Base-by-base conservation (phyloP, 805 yeast genomes). In the Saturnispora sekii region DNA sequence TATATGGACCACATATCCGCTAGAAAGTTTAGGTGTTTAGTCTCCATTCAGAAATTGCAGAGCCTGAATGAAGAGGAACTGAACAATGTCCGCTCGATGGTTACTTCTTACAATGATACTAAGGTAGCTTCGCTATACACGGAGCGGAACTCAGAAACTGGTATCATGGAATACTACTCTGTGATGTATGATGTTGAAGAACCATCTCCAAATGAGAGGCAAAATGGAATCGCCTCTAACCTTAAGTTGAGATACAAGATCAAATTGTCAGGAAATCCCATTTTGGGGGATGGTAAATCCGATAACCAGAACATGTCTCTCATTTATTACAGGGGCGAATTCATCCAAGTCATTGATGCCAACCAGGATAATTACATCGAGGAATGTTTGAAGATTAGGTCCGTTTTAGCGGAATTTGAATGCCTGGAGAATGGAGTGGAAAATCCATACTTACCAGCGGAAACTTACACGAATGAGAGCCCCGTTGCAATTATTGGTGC, bases 401-500 rank as follows among this genome's bases (percentile, higher is more conserved):
- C 94, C 2, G 84, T 90, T 1, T 65, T 90, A 41, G 81, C 95
- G 9, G 97, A 90, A 58, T 90, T 90, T 65, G 97, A 90, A 60
- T 43, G 44, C 33, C 29, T 50, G 15, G 96, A 89, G 58, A 63
- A 81, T 54, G 72, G 76, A 34, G 59, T 70, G 26, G 66, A 66
- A 44, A 71, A 70, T 46, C 67, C 68, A n/a, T 71, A 73, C 50
- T 56, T 62, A 12, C 86, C 90, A 17, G 84, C 82, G 1, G 65
- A 74, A 21, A 68, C 70, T 26, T 58, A 67, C 48, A 58, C 61
- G 3, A 60, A 64, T 2, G 59, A 55, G 4, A 53, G 52, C 29
- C 89, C 93, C 1, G 94, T 90, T 14, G 97, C 97, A 1, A 88
- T 90, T 55, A 73, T 90, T 36, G 97, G 97, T 36, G 96, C 97